Base-by-base conservation (phyloP, 192 early-diverging fungal genomes). In the Physocladia obscura region DNA sequence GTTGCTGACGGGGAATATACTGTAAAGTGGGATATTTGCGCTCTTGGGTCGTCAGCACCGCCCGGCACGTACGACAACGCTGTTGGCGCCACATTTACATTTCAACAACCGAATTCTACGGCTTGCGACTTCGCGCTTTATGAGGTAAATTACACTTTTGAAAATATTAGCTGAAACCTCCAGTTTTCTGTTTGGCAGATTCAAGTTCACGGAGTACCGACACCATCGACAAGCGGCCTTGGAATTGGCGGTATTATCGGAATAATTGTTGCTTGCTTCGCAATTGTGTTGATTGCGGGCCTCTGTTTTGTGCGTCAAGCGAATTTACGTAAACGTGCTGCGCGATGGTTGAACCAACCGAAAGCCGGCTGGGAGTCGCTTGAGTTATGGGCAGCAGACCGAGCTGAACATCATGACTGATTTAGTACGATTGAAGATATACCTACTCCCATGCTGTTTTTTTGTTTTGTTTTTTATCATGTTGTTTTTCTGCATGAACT, bases 251-350 rank as follows among this genome's bases (percentile, higher is more conserved):
- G 51, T 1, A 39, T 57, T 21, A 30, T 68, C 27, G 65, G 65
- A 36, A 68, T 68, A 26, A n/a, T 68, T 56, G 5, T 68, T 8
- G 65, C 19, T 4, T 38, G 40, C 17, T 49, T 68, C 22, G 50
- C 37, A 15, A 4, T 68, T 26, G 56, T 57, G 24, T 49, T 21
- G 13, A 56, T 57, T 26, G 65, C 11, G 3, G 51, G n/a, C 4
- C 4, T 68, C 19, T 68, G 65, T 52, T 57, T 68, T 24, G 31
- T 65, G 27, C 47, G 62, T 49, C 62, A 52, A 30, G 49, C 47
- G 19, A 68, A 68, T 34, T 30, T 65, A 26, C 62, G 62, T 38
- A 65, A 65, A 30, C 48, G 62, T 62, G 60, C 60, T 44, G 60
- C 60, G 15, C 15, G 60, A 44, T 62, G 60, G 60, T 36, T 62